phyloP scores from a whole-genome alignment of 1,139 yeast genomes.

The Sugiyamaella xylanicola region DNA sequence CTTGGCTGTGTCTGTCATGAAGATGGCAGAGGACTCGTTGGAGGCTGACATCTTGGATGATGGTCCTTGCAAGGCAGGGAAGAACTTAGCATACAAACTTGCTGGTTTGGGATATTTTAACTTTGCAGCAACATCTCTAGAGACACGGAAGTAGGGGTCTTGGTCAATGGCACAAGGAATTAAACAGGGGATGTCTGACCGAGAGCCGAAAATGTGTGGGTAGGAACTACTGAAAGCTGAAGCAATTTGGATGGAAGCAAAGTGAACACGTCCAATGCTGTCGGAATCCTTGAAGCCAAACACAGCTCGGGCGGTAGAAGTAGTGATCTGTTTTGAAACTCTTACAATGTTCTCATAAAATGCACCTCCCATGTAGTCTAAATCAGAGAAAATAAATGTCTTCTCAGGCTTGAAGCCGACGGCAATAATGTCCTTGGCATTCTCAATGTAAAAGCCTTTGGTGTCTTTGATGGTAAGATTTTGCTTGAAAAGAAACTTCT shows the following conservation, averaged over 20 bases:
- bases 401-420: constrained; percentile 94
- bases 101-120: constrained; percentile 90
- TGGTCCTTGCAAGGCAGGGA: constrained; percentile 98
- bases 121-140: constrained; percentile 96
- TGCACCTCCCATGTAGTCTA: constrained; percentile 89
- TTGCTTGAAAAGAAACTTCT: constrained; percentile 92
- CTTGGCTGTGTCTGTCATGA: constrained; percentile 92
- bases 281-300: constrained; percentile 96
- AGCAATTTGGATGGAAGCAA: constrained; percentile 94
- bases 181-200: constrained; percentile 83
- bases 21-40: constrained; percentile 79
- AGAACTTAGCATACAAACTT: constrained; percentile 88
- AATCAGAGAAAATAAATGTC: constrained; percentile 91
- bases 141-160: constrained; percentile 97
- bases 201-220: constrained; percentile 85
- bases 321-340: constrained; percentile 93
- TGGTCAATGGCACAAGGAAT: constrained; percentile 99
- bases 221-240: constrained; percentile 94
- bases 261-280: constrained; percentile 91
- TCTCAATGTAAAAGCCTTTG: constrained; percentile 66
- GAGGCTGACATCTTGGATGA: constrained; percentile 97
- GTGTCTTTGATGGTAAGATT: constrained; percentile 88
- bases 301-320: constrained; percentile 95
- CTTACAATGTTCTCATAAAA: constrained; percentile 93
- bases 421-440: constrained; percentile 91